Base-by-base conservation (phyloP, 306 rosid genomes). In the Trichosanthes cucumerina region DNA sequence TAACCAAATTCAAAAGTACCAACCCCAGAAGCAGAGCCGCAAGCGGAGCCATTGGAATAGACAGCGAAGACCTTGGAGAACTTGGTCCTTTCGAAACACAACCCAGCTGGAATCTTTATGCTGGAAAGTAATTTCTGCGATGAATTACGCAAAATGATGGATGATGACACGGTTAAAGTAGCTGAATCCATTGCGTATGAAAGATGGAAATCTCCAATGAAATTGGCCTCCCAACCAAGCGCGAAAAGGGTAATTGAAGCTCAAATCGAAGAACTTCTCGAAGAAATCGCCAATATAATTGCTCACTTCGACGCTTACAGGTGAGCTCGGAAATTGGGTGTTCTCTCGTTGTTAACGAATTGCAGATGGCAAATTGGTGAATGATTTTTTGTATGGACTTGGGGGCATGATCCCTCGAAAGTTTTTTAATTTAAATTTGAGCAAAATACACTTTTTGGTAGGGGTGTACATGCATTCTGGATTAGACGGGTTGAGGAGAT, bases 11-110 rank as follows among this genome's bases (percentile, higher is more conserved):
- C 14, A 18, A 38, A 63, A 16, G 49, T 15, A 86, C 93, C 78
- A 23, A 93, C 91, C 90, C 80, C 80, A 52, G 90, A 87, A 83
- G 86, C 54, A 50, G 83, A 78, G 66, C 71, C 59, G 82, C 88
- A 78, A 69, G 78, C 88, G 49, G 90, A 86, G 76, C 91, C 90
- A 77, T 87, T 87, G 28, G 86, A 65, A 18, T 87, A 84, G 70
- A 89, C 9, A 26, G 86, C 88, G 54, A 53, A 82, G 59, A 85
- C 12, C 77, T 46, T 91, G 81, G 62, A 54, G 84, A 79, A 46
- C 23, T 74, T 18, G 72, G 43, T 73, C 79, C 79, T 54, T 34
- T 65, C 66, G 79, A 78, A 85, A 78, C 47, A 75, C 59, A 84
- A 78, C 58, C 84, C 83, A 4, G 58, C 78, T 62, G 19, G 70